phyloP scores from a whole-genome alignment of 345 rosid species.

The Populus deltoides region DNA sequence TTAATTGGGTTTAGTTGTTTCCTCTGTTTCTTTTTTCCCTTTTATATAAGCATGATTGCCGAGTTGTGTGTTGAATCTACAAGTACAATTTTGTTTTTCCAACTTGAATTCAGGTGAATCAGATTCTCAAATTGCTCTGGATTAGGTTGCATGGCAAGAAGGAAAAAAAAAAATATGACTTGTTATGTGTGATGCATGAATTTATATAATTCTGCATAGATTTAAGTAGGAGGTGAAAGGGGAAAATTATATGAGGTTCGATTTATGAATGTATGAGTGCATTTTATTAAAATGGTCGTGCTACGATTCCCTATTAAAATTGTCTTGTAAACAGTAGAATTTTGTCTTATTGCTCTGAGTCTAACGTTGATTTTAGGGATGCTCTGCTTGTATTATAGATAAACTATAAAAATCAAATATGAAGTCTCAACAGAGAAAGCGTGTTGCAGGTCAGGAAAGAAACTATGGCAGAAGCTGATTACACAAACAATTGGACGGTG shows the following conservation, averaged over 20 bases:
- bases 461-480: constrained; percentile 57
- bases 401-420: background rate
- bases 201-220: background rate
- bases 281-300: background rate
- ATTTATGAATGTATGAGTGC: background rate
- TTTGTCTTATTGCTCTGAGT: background rate
- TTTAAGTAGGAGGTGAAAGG: background rate
- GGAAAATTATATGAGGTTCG: background rate
- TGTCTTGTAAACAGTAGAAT: background rate
- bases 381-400: background rate
- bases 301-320: background rate
- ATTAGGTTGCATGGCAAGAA: background rate
- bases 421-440: background rate
- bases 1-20: background rate
- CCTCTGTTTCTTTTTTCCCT: background rate
- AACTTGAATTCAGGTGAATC: background rate
- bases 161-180: background rate
- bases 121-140: background rate
- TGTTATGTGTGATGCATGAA: background rate
- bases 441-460: background rate
- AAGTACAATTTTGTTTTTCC: background rate
- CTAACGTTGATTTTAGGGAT: background rate
- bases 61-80: background rate
- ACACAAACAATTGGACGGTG: constrained; percentile 74
- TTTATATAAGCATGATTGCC: too few species aligned